Evolutionary conservation across 2,329 filamentous ascomycete species (phyloP), one percentile per base, ranked within the genome.

Genomic region (Cytospora paraplurivora): DNA sequence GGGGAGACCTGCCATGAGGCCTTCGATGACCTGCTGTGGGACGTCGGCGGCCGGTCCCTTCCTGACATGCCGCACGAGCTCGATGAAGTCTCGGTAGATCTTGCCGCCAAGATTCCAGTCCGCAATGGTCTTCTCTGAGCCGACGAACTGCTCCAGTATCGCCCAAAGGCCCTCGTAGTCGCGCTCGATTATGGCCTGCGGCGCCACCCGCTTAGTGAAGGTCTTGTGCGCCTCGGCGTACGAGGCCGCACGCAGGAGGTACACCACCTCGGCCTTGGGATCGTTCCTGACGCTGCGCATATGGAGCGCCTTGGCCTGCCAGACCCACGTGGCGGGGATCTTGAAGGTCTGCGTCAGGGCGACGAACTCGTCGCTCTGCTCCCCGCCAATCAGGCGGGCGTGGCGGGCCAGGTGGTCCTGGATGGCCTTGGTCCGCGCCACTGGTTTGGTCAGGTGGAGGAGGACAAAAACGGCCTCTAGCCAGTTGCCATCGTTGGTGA

Each of bases 211-310:
- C 67, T 86, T 86, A 65, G 90, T 85, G 60, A 99, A 88, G 1
- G 94, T 91, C 34, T 87, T 85, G 76, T 98, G 95, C 0, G 95
- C 95, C 73, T 95, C 91, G 35, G 86, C 82, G 75, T 88, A 90
- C 50, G 91, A 87, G 47, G 85, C 84, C 2, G 93, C 94, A 56
- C 87, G 86, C 64, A 98, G 83, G 13, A 99, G 86, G 71, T 88
- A 95, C 61, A 89, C 83, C 11, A 94, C 90, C 75, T 97, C 92
- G 6, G 81, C 80, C 53, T 82, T 83, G 12, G 89, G 82, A 72
- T 93, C 87, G 67, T 87, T 86, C 71, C 84, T 86, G 54, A 88
- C 86, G 63, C 88, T 88, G 66, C 91, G 89, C 76, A 92, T 93
- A 75, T 90, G 89, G 15, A 94, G 81, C 13, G 93, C 93, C 72